Percentiles rank a stretch among this genome's conserved stretches.
Conservation (phyloP, 2,329 filamentous ascomycete species). For the Fusarium pseudonygamai region DNA sequence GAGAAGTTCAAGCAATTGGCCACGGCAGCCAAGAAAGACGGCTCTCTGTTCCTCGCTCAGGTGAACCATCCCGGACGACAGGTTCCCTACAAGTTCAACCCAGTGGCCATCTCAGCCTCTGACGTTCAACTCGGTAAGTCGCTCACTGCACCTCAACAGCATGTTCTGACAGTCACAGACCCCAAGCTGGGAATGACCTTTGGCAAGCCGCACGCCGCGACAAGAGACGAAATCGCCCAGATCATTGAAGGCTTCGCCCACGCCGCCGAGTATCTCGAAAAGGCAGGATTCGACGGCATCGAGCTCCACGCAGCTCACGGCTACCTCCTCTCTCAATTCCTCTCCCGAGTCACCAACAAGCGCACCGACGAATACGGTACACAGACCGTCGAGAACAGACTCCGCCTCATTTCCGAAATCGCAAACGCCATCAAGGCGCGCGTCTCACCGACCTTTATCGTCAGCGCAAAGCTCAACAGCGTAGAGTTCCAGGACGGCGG, state of each 20-base stretch:
- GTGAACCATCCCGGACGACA: slow-evolving; percentile 61
- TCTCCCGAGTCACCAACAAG: slow-evolving; percentile 58
- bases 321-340: slow-evolving; percentile 63
- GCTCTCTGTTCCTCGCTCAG: slow-evolving; percentile 69
- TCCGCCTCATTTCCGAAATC: slow-evolving; percentile 57
- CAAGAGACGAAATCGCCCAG: slow-evolving; percentile 64
- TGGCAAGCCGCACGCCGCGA: slow-evolving; percentile 63
- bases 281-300: slow-evolving; percentile 67
- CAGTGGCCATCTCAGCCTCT: slow-evolving; percentile 55
- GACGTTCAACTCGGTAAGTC: slow-evolving; percentile 48
- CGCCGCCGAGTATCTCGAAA: slow-evolving; percentile 68
- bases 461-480: slow-evolving; percentile 66
- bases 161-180: neutral
- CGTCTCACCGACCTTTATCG: slow-evolving; percentile 49
- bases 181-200: slow-evolving; percentile 45
- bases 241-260: slow-evolving; percentile 69
- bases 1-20: slow-evolving; percentile 69
- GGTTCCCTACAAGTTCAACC: slow-evolving; percentile 40
- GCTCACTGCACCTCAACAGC: neutral
- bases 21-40: slow-evolving; percentile 63
- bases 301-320: slow-evolving; percentile 64
- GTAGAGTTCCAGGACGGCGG: slow-evolving; percentile 65
- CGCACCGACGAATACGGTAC: slow-evolving; percentile 62
- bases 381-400: slow-evolving; percentile 53
- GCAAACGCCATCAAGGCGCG: slow-evolving; percentile 46